Base-by-base conservation (phyloP, 768 basidiomycete species). In the Hortiboletus campestris region DNA sequence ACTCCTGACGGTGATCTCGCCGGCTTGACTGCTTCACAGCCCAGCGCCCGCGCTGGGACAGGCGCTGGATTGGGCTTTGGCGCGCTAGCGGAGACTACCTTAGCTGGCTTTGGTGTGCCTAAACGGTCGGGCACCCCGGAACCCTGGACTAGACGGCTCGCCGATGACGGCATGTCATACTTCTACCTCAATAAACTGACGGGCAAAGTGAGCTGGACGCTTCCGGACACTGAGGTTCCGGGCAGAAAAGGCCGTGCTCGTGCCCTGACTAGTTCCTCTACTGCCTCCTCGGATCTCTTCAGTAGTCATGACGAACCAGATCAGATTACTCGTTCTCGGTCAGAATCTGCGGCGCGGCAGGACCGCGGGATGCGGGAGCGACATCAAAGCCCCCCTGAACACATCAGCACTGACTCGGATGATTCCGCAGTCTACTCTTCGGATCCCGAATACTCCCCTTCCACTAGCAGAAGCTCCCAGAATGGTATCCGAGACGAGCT, bases 101-200 rank as follows among this genome's bases (percentile, higher is more conserved):
- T 70, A 7, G 79, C 82, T 31, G 85, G 85, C 10, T 86, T 88
- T 64, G 87, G 86, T 39, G 64, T 86, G 31, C 80, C 76, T 19
- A 80, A 77, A 46, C 80, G 80, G 28, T 79, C 81, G 17, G 78
- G 81, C 14, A 84, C 83, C 6, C 87, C 89, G 19, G 88, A 91
- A 61, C 88, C 87, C n/a, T 96, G 94, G 94, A 75, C 85, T 20
- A 83, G 82, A 63, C 84, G 84, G 51, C 77, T 92, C 43, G 88
- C 88, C 22, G 91, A 93, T 64, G 92, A 94, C 62, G 91, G 91
- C 35, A 76, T 83, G 73, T 83, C 88, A 4, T 91, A 89, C 67
- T 91, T 83, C 65, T 94, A 89, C 70, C 69, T 80, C 69, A 94
- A 95, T 76, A 84, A 79, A 59, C 64, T 79, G 22, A 86, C 85